Base-by-base conservation (phyloP, 2,329 filamentous ascomycete species). In the Blastomyces silverae region DNA sequence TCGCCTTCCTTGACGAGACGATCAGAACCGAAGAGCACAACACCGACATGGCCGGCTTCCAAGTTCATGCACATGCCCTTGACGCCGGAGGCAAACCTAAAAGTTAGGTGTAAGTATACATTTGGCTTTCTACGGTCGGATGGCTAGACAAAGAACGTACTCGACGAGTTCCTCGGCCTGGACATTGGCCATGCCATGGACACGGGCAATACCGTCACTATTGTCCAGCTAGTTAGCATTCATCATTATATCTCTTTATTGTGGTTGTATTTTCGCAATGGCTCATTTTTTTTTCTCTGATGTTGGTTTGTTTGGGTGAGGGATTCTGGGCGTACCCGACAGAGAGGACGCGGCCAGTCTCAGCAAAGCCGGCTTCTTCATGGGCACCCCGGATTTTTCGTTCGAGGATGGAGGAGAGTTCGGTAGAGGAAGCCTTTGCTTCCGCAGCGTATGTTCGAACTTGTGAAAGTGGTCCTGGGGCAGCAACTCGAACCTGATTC, bases 61-160 rank as follows among this genome's bases (percentile, higher is more conserved):
- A 99, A 89, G 90, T 99, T 99, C 93, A 99, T 97, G 91, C 93
- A 97, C 94, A 99, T 99, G 82, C 94, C 94, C 89, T 97, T 97
- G 83, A 97, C 94, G 82, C 94, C 94, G 72, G 94, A 99, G 77
- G 94, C 91, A 85, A 99, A 99, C 86, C 92, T 97, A 72, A 66
- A 67, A 15, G 28, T 20, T 28, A 17, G 22, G 68, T 66, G 66
- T 75, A 71, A 73, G 70, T 71, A 65, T 61, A 70, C 71, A 64
- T 57, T 13, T 66, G 66, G 66, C 62, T 60, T 66, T 64, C 39
- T 66, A 39, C 57, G 56, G 52, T 67, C 66, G 64, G 62, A 65
- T 67, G 65, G 58, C 50, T 61, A 66, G 53, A 71, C 66, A 61
- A 57, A 61, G 62, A 67, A 89, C 92, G 77, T 91, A 97, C 92